phyloP scores from a whole-genome alignment of 768 basidiomycete species.

The Mycena rosella region DNA sequence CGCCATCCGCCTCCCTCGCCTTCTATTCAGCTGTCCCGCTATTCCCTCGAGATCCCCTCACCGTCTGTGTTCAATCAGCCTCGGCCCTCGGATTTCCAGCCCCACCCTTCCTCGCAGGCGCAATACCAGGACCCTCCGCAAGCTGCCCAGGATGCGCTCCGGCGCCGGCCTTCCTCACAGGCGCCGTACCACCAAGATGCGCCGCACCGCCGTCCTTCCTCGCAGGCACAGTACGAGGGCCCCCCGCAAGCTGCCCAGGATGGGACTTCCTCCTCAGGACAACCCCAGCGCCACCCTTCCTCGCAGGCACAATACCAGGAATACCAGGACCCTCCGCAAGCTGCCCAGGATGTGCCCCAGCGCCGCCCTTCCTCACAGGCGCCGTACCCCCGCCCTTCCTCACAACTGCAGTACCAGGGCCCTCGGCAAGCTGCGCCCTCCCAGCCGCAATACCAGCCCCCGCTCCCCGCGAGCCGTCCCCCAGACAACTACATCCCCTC shows the following conservation, averaged over 20 bases:
- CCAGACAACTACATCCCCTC: constrained; percentile 40
- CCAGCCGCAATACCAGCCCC: constrained; percentile 18
- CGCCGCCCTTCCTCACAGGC: neutral
- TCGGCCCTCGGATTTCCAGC: neutral
- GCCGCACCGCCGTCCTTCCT: too few relatives aligned
- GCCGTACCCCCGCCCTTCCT: neutral
- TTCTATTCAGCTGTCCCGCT: constrained; percentile 23
- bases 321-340: constrained; percentile 1
- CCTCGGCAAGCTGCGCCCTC: neutral
- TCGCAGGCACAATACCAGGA: neutral
- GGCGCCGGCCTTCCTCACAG: neutral
- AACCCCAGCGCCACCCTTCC: neutral
- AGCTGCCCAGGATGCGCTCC: neutral
- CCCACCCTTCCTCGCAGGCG: constrained; percentile 5
- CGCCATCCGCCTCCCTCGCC: constrained; percentile 24
- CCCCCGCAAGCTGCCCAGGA: too few relatives aligned
- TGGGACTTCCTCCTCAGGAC: too few relatives aligned
- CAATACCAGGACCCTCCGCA: neutral
- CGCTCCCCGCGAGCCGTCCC: neutral
- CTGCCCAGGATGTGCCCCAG: neutral
- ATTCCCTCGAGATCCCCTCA: constrained; percentile 31
- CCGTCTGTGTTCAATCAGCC: constrained; percentile 29
- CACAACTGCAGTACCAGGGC: neutral
- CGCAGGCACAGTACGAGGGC: too few relatives aligned
- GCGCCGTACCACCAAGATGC: too few relatives aligned